Evolutionary conservation across 2,329 filamentous ascomycete species (phyloP).

Genomic region (Colletotrichum karsti): DNA sequence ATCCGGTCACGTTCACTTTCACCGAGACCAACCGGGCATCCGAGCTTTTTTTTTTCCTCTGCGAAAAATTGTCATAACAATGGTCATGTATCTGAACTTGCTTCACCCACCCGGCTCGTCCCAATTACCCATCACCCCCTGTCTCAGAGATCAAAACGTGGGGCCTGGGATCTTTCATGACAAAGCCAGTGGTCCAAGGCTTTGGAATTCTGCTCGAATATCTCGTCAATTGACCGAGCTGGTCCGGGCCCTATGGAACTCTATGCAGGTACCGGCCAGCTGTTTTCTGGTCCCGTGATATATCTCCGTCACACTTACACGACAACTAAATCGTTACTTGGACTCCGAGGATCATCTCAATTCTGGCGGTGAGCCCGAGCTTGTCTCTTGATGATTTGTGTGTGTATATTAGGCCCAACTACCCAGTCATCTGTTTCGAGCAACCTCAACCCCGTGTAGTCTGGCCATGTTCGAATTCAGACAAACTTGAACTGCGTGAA

Average conservation of each 20-base stretch:
- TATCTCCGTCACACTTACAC: not conserved
- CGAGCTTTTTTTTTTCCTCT: not conserved
- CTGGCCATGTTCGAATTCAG: no score
- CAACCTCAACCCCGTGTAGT: no score
- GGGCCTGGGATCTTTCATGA: not conserved
- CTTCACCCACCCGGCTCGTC: not conserved
- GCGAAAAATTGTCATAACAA: no score
- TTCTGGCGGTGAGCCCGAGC: no score
- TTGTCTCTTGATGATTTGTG: no score
- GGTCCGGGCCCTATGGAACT: not conserved
- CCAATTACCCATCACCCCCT: not conserved
- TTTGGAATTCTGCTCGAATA: not conserved
- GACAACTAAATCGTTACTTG: no score
- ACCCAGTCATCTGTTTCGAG: no score
- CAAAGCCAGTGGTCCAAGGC: not conserved
- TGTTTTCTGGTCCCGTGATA: not conserved
- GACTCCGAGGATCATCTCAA: no score
- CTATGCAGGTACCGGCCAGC: conserved; percentile 8
- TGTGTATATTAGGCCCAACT: no score
- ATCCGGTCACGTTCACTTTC: conserved; percentile 21
- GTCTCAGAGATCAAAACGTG: not conserved
- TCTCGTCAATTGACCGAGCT: not conserved
- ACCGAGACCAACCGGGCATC: not conserved
- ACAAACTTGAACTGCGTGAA: no score
- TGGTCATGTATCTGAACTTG: not conserved